Percentiles rank a stretch among this genome's conserved stretches.
Conservation (phyloP, 2,329 filamentous ascomycete genomes). For the Dendrostoma leiphaemia region DNA sequence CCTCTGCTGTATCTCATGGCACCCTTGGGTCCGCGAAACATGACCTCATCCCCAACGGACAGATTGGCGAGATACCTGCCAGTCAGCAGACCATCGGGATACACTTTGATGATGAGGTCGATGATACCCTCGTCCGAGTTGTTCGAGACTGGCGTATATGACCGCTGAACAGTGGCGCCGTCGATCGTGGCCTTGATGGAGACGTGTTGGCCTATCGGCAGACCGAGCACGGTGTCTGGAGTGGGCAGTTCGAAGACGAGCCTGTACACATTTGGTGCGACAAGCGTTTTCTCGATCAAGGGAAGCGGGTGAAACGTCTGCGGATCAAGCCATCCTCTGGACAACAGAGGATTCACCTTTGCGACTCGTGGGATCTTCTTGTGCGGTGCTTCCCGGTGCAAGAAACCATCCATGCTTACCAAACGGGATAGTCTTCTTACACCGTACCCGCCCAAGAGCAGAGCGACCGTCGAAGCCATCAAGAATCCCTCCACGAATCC, state of each 20-base stretch:
- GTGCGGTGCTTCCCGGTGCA: constrained; percentile 35
- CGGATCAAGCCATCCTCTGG: constrained; percentile 48
- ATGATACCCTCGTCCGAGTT: constrained; percentile 46
- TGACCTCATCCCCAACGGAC: constrained; percentile 45
- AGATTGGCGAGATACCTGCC: constrained; percentile 46
- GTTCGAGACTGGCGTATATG: constrained; percentile 55
- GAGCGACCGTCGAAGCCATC: constrained; percentile 32
- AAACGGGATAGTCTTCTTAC: constrained; percentile 30
- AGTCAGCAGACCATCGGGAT: constrained; percentile 50
- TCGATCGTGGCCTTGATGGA: constrained; percentile 47
- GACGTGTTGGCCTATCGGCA: constrained; percentile 58
- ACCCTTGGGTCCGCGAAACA: constrained; percentile 55
- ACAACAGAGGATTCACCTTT: constrained; percentile 36
- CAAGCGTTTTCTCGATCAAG: constrained; percentile 36
- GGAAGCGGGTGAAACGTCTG: constrained; percentile 45
- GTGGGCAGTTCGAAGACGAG: constrained; percentile 48
- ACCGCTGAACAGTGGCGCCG: constrained; percentile 44
- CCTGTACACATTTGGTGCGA: constrained; percentile 44
- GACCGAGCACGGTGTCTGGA: constrained; percentile 42
- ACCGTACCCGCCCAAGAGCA: constrained; percentile 29
- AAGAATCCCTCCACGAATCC: constrained; percentile 38
- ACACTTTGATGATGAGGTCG: constrained; percentile 51
- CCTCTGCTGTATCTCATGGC: constrained; percentile 49
- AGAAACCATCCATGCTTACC: constrained; percentile 30
- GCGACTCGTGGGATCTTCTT: constrained; percentile 37